Evolutionary conservation across 2,329 filamentous ascomycete genomes (phyloP), one percentile per base, ranked within the genome.

Genomic region (Diaporthe sp.): DNA sequence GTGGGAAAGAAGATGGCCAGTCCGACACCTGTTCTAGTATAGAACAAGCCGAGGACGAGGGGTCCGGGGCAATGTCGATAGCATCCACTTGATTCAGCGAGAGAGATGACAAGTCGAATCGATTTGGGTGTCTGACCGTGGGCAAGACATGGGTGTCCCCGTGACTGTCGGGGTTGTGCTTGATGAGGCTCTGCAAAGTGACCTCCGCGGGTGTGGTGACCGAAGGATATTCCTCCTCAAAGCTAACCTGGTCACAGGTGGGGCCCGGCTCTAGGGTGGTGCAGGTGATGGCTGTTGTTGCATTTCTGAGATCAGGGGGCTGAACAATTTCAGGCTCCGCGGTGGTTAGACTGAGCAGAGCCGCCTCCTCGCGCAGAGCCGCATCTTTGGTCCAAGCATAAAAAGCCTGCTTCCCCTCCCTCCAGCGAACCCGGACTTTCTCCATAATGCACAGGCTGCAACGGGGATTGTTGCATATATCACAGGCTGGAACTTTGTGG

Each of bases 161-260:
- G 19, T 44, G 51, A 32, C 8, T 37, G 32, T 44, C 35, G 37
- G 32, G 12, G 17, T 15, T 22, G 35, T 39, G 35, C 17, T 42
- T 25, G 2, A 32, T 58, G 66, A 70, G 66, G 66, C 66, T 70
- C 66, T 70, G 51, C 66, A 22, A 19, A 30, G 66, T 17, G 39
- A 25, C 25, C 19, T 25, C 10, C 13, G 17, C 25, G 8, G 37
- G 25, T 12, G 4, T 44, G 19, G 25, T 3, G 25, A 4, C 15
- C 3, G 37, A 59, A n/a, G 15, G 8, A 10, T 0, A 15, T 44
- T 8, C 9, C 8, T 44, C 25, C 22, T 22, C 25, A 44, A 13
- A 25, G 15, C 15, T 5, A 44, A 39, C 2, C 5, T 15, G 19
- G 12, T 35, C 66, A 58, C n/a, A 17, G 19, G 51, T 30, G 51